These are phyloP conservation scores for Trypanosoma rangeli DNA, from an alignment of 208 protist genomes.

Conservation along the genomic window DNA sequence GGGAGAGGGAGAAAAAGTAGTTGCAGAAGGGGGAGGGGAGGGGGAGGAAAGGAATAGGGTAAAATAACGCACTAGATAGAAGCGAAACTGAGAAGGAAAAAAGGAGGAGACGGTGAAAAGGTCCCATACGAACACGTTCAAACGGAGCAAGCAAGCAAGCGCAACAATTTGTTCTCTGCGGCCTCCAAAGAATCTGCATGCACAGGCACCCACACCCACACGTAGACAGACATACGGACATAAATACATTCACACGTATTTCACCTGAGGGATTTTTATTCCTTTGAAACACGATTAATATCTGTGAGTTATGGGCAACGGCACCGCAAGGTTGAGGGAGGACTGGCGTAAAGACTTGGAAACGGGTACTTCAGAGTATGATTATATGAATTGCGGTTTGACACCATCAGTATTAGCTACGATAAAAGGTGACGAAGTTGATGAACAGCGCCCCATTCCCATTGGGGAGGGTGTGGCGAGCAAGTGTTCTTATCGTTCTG, in stretches of 20 bases:
- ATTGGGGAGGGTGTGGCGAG: conserved; percentile 1
- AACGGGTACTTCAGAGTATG: background rate
- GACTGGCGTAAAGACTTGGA: background rate
- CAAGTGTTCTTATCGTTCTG: background rate
- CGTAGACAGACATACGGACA: background rate
- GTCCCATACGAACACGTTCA: background rate
- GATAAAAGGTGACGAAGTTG: background rate
- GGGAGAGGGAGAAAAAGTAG: background rate
- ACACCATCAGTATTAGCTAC: background rate
- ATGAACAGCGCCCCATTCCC: conserved; percentile 35
- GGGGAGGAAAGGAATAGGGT: too few relatives aligned
- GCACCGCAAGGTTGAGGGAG: background rate
- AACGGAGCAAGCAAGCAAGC: background rate
- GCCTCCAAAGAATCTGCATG: background rate
- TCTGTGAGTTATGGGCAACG: background rate
- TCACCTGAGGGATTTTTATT: conserved; percentile 17
- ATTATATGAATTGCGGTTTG: background rate
- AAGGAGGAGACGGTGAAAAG: background rate
- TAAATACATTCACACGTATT: conserved; percentile 8
- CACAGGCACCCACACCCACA: too few relatives aligned
- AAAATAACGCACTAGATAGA: too few relatives aligned
- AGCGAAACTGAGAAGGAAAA: background rate
- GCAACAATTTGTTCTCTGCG: background rate
- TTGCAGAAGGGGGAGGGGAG: too few relatives aligned
- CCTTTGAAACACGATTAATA: background rate